These are phyloP conservation scores for Colletotrichum endophyticum DNA, from an alignment of 2,329 filamentous ascomycete species.

Conservation along the genomic window DNA sequence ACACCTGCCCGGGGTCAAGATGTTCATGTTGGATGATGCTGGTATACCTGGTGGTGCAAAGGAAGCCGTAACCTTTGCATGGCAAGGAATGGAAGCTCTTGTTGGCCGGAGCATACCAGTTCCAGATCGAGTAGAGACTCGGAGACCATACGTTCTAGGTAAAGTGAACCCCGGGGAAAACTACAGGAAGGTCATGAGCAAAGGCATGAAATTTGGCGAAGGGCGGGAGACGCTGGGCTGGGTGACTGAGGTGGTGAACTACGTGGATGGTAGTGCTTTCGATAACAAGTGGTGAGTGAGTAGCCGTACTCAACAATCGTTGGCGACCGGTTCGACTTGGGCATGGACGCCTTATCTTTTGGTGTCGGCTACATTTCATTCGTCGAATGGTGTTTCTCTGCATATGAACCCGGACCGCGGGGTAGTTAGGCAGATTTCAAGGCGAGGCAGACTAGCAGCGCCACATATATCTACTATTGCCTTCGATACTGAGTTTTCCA, in stretches of 20 bases:
- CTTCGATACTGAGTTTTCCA: neutral
- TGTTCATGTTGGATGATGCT: neutral
- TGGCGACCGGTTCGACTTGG: neutral
- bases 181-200: neutral
- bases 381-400: neutral
- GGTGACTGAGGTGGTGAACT: neutral
- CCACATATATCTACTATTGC: neutral
- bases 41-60: neutral
- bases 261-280: neutral
- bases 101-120: neutral
- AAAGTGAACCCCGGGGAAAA: neutral
- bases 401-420: neutral
- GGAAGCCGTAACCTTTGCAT: neutral
- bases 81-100: neutral
- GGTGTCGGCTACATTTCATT: neutral
- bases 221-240: neutral
- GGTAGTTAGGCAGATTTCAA: neutral
- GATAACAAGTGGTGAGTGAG: neutral
- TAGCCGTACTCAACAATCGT: fast-evolving
- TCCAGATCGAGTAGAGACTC: neutral
- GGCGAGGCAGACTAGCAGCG: neutral
- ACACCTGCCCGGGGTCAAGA: neutral
- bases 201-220: neutral
- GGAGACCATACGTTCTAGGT: neutral
- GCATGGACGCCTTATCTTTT: neutral